These are phyloP conservation scores for Monilinia laxa DNA, from an alignment of 2,329 filamentous ascomycete genomes.

Conservation along the genomic window DNA sequence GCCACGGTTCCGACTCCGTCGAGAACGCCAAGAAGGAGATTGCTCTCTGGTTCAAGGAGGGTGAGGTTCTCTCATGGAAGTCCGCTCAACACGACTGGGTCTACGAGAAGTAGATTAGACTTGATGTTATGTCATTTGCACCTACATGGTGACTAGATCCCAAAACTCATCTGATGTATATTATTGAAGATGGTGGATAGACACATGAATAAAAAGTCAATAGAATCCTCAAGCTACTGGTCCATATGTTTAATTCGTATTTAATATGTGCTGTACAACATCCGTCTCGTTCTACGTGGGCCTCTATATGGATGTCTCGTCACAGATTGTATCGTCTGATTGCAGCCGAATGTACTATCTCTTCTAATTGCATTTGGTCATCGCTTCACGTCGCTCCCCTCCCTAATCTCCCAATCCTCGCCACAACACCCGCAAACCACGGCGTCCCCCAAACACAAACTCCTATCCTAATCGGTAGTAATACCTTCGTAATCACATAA, in stretches of 20 bases:
- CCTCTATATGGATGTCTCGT: neutral
- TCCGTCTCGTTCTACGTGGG: neutral
- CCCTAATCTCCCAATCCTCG: slow-evolving; percentile 45
- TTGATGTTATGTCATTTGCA: slow-evolving; percentile 9
- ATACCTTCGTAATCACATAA: slow-evolving; percentile 83
- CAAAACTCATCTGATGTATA: neutral
- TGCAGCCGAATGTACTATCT: neutral
- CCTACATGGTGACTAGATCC: neutral
- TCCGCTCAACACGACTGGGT: slow-evolving; percentile 84
- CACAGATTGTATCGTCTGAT: neutral
- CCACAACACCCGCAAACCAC: slow-evolving; percentile 76
- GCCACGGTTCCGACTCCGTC: slow-evolving; percentile 98
- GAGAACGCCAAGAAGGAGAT: slow-evolving; percentile 99
- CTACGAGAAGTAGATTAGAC: slow-evolving; percentile 76
- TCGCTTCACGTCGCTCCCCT: slow-evolving; percentile 20
- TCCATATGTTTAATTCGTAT: neutral
- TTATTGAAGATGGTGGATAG: slow-evolving; percentile 3
- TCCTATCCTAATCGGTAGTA: slow-evolving; percentile 75
- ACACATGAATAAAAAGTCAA: slow-evolving; percentile 12
- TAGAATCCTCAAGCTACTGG: neutral
- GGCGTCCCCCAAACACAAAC: slow-evolving; percentile 86
- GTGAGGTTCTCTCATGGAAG: slow-evolving; percentile 85
- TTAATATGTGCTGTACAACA: neutral
- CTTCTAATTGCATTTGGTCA: neutral
- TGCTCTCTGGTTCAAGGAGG: slow-evolving; percentile 92